Evolutionary conservation across 371 early-diverging fungal species (phyloP), one percentile per base, ranked within the genome.

Genomic region (Mortierella sp.): DNA sequence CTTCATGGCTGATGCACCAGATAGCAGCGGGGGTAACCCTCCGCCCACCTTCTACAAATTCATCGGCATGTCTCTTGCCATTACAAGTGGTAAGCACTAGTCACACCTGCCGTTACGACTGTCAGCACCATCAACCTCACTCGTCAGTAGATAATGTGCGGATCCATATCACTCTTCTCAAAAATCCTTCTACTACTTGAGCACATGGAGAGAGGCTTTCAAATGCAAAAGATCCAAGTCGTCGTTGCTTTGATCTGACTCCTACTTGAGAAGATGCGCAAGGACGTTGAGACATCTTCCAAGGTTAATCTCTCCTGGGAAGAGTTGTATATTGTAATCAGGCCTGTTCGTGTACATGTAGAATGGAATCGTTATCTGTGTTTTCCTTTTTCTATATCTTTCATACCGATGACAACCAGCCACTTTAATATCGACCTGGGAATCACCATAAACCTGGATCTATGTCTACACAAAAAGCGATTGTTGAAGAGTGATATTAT

Each of bases 1-100:
- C 52, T 19, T 48, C 19, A 76, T 76, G 77, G 70, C 66, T 2
- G 78, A 72, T 24, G 38, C 68, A 24, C 22, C 70, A 4, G 64
- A n/a, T 5, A 65, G 43, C 22, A 60, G 33, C 19, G 60, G 36
- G 21, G 60, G 32, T 10, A 9, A 33, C 24, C 75, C 81, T 11
- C 81, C 81, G 9, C 81, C 81, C 28, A 19, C 81, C 24, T 80
- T 87, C 77, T 94, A 94, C 74, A 96, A 96, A 83, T 91, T 92
- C 69, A 92, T 96, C 59, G 97, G 97, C 66, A 91, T 97, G 74
- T 85, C 88, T 5, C 88, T 97, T 24, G 98, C 98, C 48, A 81
- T 97, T 10, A 86, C 88, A 6, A 88, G 89, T 70, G 89, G 91
- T 90, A 88, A 24, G 76, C 55, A 22, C 13, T 19, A 38, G 24